Base-by-base conservation (phyloP, 2,329 filamentous ascomycete species). In the Drechslerella stenobrocha region DNA sequence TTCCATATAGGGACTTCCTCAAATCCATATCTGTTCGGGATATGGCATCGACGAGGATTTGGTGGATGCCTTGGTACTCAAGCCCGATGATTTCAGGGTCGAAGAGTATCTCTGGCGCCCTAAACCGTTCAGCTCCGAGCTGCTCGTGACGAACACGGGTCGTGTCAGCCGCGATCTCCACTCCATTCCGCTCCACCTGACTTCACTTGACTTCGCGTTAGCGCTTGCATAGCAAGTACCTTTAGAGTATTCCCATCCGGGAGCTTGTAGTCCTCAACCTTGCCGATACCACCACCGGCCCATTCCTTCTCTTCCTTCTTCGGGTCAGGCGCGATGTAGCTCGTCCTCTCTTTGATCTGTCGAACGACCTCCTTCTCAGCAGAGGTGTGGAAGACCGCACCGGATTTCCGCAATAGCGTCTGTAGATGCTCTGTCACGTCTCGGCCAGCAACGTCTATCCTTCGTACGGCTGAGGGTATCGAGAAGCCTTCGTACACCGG, bases 291-390 rank as follows among this genome's bases (percentile, higher is more conserved):
- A 63, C 86, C 83, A 18, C 87, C 85, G 63, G 87, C 83, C 90
- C 91, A 98, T 70, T 97, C 93, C 78, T 96, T 96, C 79, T 98
- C 93, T 77, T 98, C 93, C 73, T 88, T 90, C 75, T 87, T 87
- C 5, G 93, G 91, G 76, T 97, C 91, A 52, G 88, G 79, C 22
- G 93, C 90, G 35, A 98, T 87, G 76, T 97, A 98, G 60, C 89
- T 88, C 47, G 90, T 87, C 75, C 88, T 89, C 81, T 98, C 93
- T 80, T 98, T 98, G 79, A 98, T 96, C 77, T 90, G 83, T 71
- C 92, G 85, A 61, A 98, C 93, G n/a, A 96, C 90, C 79, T 98
- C 93, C 80, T 98, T 98, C 81, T 98, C 93, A 9, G 93, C 93
- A 76, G 90, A 96, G 15, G 93, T 98, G 78, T 97, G 92, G 77